Percentiles rank a stretch among this genome's conserved stretches.
phyloP scores from a whole-genome alignment of 2,329 filamentous ascomycete species.

The Paraphaeosphaeria sporulosa region DNA sequence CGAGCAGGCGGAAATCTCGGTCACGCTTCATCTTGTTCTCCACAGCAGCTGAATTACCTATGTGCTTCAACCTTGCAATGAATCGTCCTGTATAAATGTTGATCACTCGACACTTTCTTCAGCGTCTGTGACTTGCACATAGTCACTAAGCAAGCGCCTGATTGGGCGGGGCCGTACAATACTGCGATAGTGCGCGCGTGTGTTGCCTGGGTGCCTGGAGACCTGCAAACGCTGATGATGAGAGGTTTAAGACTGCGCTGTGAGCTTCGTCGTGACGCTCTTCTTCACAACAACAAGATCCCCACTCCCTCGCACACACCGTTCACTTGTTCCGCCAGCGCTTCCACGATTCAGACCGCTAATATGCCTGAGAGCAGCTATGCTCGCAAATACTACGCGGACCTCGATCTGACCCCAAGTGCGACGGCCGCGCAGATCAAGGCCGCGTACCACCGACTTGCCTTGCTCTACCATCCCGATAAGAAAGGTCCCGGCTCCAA shows the following conservation, averaged over 20 bases:
- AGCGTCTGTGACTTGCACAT: neutral
- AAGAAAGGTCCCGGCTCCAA: conserved; percentile 74
- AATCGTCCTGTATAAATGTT: neutral
- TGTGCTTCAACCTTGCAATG: neutral
- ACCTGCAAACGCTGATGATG: neutral
- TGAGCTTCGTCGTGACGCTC: neutral
- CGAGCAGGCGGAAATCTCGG: too few relatives aligned
- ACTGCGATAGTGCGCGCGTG: neutral
- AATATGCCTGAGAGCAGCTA: conserved; percentile 17
- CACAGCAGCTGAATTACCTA: too few relatives aligned
- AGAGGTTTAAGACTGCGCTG: neutral
- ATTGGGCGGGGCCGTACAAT: neutral
- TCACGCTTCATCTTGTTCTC: too few relatives aligned
- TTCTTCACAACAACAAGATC: neutral
- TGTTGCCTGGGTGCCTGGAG: conserved; percentile 6
- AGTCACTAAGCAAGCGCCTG: neutral
- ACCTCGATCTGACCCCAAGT: conserved; percentile 78
- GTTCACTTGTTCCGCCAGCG: neutral
- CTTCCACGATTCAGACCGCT: neutral
- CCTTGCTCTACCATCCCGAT: conserved; percentile 94
- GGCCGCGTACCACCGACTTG: conserved; percentile 92
- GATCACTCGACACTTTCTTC: neutral
- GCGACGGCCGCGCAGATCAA: conserved; percentile 87
- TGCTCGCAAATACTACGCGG: conserved; percentile 78
- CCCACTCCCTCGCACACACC: neutral